These are phyloP conservation scores for Chrysanthemum seticuspe DNA, from an alignment of 129 eudicot species.

Conservation along the genomic window DNA sequence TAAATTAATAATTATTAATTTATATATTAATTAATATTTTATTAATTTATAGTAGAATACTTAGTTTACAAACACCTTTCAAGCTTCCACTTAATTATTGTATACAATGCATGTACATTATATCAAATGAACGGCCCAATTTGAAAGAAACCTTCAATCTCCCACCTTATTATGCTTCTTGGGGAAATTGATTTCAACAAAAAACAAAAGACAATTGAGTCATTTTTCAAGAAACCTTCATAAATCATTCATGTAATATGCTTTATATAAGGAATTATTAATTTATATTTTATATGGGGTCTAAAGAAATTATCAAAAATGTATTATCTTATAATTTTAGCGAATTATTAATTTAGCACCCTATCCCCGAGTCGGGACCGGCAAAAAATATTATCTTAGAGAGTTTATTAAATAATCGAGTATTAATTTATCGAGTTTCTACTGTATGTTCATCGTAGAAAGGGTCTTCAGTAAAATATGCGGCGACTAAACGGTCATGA, in stretches of 20 bases:
- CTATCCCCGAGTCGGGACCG: constrained; percentile 38
- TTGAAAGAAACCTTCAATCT: constrained; percentile 25
- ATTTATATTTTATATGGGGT: constrained; percentile 21
- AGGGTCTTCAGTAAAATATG: too few species aligned
- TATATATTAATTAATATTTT: too few species aligned
- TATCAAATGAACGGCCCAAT: constrained; percentile 20
- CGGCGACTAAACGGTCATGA: too few species aligned
- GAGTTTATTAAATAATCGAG: constrained; percentile 40
- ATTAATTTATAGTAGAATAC: too few species aligned
- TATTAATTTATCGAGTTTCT: constrained; percentile 36
- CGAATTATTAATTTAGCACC: constrained; percentile 37
- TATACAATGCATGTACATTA: neutral
- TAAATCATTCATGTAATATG: constrained; percentile 16
- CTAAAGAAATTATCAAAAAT: constrained; percentile 6
- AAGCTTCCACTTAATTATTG: too few species aligned
- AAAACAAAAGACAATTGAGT: too few species aligned
- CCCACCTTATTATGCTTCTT: constrained; percentile 14
- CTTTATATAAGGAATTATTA: constrained; percentile 29
- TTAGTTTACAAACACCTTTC: too few species aligned
- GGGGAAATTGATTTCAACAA: too few species aligned
- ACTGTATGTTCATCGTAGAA: neutral
- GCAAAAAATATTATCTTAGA: constrained; percentile 33
- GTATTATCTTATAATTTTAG: constrained; percentile 34
- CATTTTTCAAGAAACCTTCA: constrained; percentile 12
- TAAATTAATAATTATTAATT: too few species aligned